These are phyloP conservation scores for Glarea lozoyensis DNA, from an alignment of 495 filamentous ascomycete species.

Conservation along the genomic window DNA sequence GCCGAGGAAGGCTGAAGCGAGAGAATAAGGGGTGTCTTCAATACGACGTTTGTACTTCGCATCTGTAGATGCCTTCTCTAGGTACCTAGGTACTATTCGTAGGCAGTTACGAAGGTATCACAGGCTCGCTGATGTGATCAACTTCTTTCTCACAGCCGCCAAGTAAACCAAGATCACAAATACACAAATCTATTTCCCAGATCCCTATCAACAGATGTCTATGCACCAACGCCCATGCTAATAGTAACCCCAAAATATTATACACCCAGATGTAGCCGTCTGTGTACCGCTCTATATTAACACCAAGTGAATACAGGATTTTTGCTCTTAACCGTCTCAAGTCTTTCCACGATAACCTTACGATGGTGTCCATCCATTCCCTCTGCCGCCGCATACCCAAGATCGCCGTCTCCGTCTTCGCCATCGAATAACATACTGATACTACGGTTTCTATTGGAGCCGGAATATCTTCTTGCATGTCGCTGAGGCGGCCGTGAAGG, in stretches of 20 bases:
- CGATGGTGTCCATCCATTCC: constrained; percentile 84
- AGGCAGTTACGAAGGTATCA: no score
- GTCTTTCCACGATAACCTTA: constrained; percentile 90
- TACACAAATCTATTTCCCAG: no score
- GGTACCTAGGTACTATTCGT: no score
- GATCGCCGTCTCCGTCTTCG: constrained; percentile 80
- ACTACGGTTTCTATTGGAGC: constrained; percentile 12
- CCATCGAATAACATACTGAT: constrained; percentile 36
- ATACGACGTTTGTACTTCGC: no score
- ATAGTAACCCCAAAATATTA: not conserved
- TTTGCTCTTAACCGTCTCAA: constrained; percentile 90
- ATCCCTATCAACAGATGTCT: not conserved
- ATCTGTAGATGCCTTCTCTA: no score
- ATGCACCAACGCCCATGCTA: not conserved
- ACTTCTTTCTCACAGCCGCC: no score
- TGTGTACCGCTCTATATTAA: constrained; percentile 30
- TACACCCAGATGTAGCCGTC: not conserved
- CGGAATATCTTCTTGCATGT: constrained; percentile 17
- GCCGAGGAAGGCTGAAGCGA: no score
- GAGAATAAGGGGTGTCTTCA: no score
- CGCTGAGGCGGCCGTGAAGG: constrained; percentile 18
- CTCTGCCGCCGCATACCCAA: constrained; percentile 87
- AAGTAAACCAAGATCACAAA: no score
- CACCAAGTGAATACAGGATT: constrained; percentile 98
- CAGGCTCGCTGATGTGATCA: no score